A percentile compares a stretch with the other conserved stretches of the same genome.
Evolutionary conservation across 495 filamentous ascomycete genomes (phyloP).

Genomic region (Astrothelium macrocarpum): DNA sequence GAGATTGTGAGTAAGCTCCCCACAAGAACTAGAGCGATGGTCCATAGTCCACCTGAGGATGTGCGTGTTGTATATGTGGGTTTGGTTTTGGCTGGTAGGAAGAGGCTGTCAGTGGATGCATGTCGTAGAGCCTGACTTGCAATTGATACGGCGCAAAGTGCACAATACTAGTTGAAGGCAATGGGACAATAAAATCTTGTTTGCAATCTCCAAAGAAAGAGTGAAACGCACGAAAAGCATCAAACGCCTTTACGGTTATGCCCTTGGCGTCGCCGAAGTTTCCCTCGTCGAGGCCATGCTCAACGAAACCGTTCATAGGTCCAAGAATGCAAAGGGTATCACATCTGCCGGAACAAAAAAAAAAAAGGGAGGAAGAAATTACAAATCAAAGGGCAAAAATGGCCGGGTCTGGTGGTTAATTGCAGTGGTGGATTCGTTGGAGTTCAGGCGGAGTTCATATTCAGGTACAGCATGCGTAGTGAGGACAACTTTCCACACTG

Average conservation of each 20-base stretch:
- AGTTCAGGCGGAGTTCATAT: background rate
- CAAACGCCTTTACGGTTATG: slow-evolving; percentile 70
- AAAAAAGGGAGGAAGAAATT: background rate
- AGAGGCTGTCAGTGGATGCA: slow-evolving; percentile 22
- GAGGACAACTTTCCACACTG: background rate
- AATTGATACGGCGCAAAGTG: too few species aligned
- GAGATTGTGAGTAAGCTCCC: slow-evolving; percentile 62
- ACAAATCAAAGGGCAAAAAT: background rate
- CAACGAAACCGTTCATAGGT: slow-evolving; percentile 60
- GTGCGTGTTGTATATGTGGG: slow-evolving; percentile 77
- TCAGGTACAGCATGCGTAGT: background rate
- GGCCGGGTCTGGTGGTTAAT: background rate
- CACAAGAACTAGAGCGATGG: slow-evolving; percentile 66
- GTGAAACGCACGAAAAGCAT: slow-evolving; percentile 86
- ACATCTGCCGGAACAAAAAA: background rate
- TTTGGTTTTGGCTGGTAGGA: slow-evolving; percentile 64
- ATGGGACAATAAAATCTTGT: too few species aligned
- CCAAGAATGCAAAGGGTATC: background rate
- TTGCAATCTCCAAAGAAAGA: too few species aligned
- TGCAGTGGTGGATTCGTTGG: background rate
- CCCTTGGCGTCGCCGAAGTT: slow-evolving; percentile 61
- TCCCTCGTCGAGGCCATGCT: slow-evolving; percentile 64
- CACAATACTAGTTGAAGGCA: too few species aligned
- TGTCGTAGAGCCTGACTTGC: background rate
- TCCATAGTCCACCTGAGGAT: slow-evolving; percentile 82